Conservation (phyloP, 2,329 filamentous ascomycete genomes). For the Phoma herbarum region DNA sequence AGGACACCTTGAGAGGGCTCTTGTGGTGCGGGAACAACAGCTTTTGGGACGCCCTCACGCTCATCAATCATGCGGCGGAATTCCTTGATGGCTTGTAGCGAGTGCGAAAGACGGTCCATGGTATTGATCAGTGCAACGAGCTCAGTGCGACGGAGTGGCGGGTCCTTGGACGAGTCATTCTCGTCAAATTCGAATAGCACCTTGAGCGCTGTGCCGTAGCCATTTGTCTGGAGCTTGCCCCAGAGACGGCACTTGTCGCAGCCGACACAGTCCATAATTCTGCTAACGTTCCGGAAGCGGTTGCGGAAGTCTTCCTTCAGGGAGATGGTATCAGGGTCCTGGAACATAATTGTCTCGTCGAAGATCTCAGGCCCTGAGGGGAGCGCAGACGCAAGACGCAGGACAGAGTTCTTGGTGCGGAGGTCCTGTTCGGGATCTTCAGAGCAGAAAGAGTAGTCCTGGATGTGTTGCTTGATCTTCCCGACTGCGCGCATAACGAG, state of each 20-base stretch:
- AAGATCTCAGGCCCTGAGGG: constrained; percentile 79
- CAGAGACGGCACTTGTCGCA: constrained; percentile 98
- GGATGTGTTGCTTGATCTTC: constrained; percentile 84
- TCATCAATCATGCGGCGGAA: constrained; percentile 68
- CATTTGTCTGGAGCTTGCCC: constrained; percentile 95
- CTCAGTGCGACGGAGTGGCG: constrained; percentile 84
- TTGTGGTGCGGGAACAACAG: constrained; percentile 27
- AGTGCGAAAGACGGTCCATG: constrained; percentile 84
- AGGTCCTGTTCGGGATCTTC: constrained; percentile 82
- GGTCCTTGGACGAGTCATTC: constrained; percentile 68
- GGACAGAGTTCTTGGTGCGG: constrained; percentile 81
- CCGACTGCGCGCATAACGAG: constrained; percentile 90
- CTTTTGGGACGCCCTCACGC: constrained; percentile 43
- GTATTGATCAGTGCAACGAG: constrained; percentile 96
- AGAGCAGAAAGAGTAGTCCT: constrained; percentile 89
- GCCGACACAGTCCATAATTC: constrained; percentile 97
- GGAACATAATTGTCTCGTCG: constrained; percentile 95
- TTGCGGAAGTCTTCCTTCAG: constrained; percentile 98
- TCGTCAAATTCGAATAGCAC: constrained; percentile 93
- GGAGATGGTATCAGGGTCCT: constrained; percentile 71
- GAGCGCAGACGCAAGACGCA: constrained; percentile 76
- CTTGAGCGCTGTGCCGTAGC: constrained; percentile 94
- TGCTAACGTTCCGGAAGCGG: constrained; percentile 94
- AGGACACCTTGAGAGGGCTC: constrained; percentile 39
- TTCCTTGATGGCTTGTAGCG: constrained; percentile 75